Percentiles rank a stretch among this genome's conserved stretches.
Conservation (phyloP, 1,139 yeast genomes). For the Kluyveromyces sp. region DNA sequence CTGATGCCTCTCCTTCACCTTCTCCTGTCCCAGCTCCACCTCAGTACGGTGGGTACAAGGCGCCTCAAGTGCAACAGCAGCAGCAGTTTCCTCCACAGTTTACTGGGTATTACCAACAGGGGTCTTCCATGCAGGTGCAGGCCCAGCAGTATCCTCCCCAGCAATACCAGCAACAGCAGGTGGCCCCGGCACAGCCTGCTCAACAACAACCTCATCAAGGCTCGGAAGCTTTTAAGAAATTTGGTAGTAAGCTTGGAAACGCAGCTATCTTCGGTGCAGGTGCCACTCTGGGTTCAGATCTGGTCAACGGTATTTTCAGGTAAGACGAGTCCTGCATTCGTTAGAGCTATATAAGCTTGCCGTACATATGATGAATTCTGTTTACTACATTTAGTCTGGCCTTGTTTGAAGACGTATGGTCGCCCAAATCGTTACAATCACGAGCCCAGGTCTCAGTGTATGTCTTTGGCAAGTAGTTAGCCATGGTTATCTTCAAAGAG, state of each 20-base stretch:
- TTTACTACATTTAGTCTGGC: slow-evolving; percentile 40
- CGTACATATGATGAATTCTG: slow-evolving; percentile 52
- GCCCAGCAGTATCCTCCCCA: slow-evolving; percentile 13
- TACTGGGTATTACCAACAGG: slow-evolving; percentile 24
- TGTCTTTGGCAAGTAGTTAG: slow-evolving; percentile 40
- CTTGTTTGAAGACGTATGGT: slow-evolving; percentile 29
- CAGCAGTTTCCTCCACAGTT: slow-evolving; percentile 29
- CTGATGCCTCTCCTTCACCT: too few relatives aligned
- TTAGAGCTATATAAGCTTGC: slow-evolving; percentile 26
- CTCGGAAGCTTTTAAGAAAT: slow-evolving; percentile 43
- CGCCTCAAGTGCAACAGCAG: slow-evolving; percentile 18
- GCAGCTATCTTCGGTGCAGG: slow-evolving; percentile 98
- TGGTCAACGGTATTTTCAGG: slow-evolving; percentile 78
- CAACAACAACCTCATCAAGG: slow-evolving; percentile 28
- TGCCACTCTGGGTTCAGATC: slow-evolving; percentile 85
- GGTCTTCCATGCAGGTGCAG: slow-evolving; percentile 17
- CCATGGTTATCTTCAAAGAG: slow-evolving; percentile 45
- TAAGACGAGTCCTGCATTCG: not conserved
- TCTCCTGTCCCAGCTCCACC: slow-evolving; percentile 40
- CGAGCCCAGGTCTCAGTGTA: slow-evolving; percentile 45
- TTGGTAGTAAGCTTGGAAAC: slow-evolving; percentile 81
- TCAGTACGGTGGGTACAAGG: slow-evolving; percentile 35
- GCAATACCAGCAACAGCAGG: slow-evolving; percentile 23
- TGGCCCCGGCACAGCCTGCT: too few relatives aligned
- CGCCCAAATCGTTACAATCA: slow-evolving; percentile 48